Conservation (phyloP, 169 alveolate genomes). For the Cystoisospora suis region DNA sequence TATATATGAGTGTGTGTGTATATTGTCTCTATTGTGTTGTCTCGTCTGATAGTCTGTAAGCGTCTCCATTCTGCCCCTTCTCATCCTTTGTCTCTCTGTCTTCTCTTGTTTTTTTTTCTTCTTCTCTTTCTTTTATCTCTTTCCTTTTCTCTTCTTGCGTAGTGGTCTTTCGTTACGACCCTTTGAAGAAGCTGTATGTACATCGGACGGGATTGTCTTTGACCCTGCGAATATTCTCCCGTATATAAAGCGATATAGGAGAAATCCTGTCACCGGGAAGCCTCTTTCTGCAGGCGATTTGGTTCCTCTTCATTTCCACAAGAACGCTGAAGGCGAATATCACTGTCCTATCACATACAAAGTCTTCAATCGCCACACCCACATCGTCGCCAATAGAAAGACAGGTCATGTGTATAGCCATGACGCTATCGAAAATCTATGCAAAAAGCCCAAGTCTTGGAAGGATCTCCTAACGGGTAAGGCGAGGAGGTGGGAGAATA, state of each 20-base stretch:
- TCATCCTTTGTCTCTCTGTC: neutral
- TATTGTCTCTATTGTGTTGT: no score
- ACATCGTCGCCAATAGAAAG: conserved; percentile 86
- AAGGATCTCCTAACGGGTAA: conserved; percentile 77
- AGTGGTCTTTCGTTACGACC: conserved; percentile 81
- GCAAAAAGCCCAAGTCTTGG: conserved; percentile 76
- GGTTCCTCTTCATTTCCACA: conserved; percentile 78
- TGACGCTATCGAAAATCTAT: conserved; percentile 86
- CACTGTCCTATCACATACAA: conserved; percentile 92
- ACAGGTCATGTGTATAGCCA: conserved; percentile 89
- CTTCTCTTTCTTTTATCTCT: neutral
- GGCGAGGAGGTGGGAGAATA: neutral
- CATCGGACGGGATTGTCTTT: conserved; percentile 83
- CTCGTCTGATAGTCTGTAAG: no score
- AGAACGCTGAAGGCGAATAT: conserved; percentile 84
- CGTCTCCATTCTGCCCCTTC: neutral
- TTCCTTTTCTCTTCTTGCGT: neutral
- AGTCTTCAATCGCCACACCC: conserved; percentile 86
- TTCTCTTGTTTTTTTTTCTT: neutral
- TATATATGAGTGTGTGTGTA: neutral
- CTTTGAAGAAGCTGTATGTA: conserved; percentile 85
- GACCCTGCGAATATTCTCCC: conserved; percentile 81
- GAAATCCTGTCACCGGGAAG: conserved; percentile 88
- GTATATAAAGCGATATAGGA: conserved; percentile 77
- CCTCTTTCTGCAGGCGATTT: conserved; percentile 81